phyloP scores from a whole-genome alignment of 768 basidiomycete genomes.

The Trametes elegans region DNA sequence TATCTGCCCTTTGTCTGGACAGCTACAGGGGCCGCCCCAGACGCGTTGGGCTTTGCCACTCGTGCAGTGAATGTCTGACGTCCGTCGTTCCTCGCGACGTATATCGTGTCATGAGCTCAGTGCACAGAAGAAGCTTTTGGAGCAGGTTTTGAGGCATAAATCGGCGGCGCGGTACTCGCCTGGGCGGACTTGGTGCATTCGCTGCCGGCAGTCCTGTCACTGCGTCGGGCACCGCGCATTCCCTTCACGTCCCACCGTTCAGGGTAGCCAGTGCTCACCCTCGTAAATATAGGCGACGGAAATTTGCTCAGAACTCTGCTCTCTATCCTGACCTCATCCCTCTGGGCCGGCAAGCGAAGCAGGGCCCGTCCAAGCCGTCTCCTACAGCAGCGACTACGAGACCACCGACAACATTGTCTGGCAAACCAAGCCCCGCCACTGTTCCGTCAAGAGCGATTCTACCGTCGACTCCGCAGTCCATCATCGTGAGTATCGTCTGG shows the following conservation, averaged over 20 bases:
- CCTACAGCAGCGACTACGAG: background rate
- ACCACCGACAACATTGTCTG: background rate
- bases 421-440: background rate
- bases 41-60: slow-evolving; percentile 4
- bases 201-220: background rate
- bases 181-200: background rate
- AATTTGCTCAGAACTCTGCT: slow-evolving; percentile 12
- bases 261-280: background rate
- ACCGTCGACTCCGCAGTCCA: background rate
- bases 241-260: background rate
- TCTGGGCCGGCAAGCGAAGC: background rate
- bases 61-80: too few species aligned
- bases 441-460: background rate
- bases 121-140: too few species aligned
- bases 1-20: background rate
- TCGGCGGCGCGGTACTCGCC: background rate
- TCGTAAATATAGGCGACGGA: slow-evolving; percentile 13
- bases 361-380: background rate
- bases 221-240: too few species aligned
- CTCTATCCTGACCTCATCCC: slow-evolving; percentile 19
- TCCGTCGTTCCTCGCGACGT: too few species aligned
- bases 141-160: too few species aligned
- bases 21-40: background rate
- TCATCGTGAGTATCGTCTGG: slow-evolving; percentile 7
- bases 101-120: too few species aligned